Conservation (phyloP, 1,284 basidiomycete species). For the Butyriboletus appendiculatus region DNA sequence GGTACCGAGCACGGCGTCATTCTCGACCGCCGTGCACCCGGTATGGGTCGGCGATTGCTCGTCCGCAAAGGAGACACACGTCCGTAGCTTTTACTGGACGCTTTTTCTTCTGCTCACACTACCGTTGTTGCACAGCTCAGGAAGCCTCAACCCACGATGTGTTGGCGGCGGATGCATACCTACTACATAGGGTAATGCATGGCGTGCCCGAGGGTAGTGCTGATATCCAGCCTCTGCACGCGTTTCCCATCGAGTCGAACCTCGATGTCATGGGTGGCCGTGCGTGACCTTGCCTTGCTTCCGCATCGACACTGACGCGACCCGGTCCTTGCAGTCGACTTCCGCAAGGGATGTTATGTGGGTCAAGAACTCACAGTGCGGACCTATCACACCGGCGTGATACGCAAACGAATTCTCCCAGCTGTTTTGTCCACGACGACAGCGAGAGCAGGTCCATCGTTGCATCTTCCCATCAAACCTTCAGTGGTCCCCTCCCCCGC, state of each 20-base stretch:
- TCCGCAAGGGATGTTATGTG: conserved; percentile 97
- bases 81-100: conserved; percentile 43
- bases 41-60: conserved; percentile 76
- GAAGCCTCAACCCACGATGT: conserved; percentile 57
- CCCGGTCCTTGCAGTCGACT: conserved; percentile 72
- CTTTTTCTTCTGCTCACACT: conserved; percentile 2
- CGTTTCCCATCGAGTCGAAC: conserved; percentile 93
- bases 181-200: conserved; percentile 75
- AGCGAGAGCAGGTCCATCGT: not conserved
- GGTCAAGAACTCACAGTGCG: conserved; percentile 97
- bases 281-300: conserved; percentile 43
- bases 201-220: conserved; percentile 87
- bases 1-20: conserved; percentile 50
- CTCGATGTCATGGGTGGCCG: conserved; percentile 92
- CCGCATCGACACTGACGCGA: not conserved
- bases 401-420: conserved; percentile 91
- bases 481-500: conserved; percentile 18
- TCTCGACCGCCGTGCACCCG: conserved; percentile 73
- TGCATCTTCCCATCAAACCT: conserved; percentile 24
- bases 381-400: conserved; percentile 92
- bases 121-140: conserved; percentile 44
- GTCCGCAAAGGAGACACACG: conserved; percentile 70
- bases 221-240: conserved; percentile 78
- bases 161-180: conserved; percentile 59
- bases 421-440: conserved; percentile 41